Evolutionary conservation across 805 yeast species (phyloP).

Genomic region (Debaryomyces tyrocola): DNA sequence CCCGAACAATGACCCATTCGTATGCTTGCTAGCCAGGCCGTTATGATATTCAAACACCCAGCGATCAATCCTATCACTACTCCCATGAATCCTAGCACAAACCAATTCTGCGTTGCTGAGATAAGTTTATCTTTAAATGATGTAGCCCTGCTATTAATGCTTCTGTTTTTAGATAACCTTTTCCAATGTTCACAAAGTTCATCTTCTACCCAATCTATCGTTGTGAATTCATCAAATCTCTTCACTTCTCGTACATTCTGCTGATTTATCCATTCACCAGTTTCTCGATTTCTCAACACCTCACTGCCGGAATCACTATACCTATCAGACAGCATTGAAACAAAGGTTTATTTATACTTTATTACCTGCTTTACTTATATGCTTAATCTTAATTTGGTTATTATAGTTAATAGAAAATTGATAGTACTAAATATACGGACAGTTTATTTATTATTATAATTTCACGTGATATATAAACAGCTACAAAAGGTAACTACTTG

Average conservation of each 20-base stretch:
- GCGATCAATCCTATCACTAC: conserved; percentile 79
- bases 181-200: conserved; percentile 48
- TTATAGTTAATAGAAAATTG: too few relatives aligned
- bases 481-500: background rate
- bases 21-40: conserved; percentile 82
- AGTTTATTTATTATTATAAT: too few relatives aligned
- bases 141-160: conserved; percentile 7
- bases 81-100: conserved; percentile 76
- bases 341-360: too few relatives aligned
- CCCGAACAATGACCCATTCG: conserved; percentile 75
- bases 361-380: too few relatives aligned
- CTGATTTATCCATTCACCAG: conserved; percentile 42
- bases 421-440: too few relatives aligned
- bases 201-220: conserved; percentile 73
- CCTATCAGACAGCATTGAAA: too few relatives aligned
- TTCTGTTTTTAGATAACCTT: conserved; percentile 20
- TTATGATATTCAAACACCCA: conserved; percentile 73
- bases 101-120: conserved; percentile 58
- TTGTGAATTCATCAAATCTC: conserved; percentile 59
- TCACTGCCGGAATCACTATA: too few relatives aligned
- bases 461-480: too few relatives aligned
- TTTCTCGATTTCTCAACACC: conserved; percentile 21
- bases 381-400: too few relatives aligned
- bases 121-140: conserved; percentile 25
- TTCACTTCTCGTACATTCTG: conserved; percentile 38